Evolutionary conservation across 2,329 filamentous ascomycete genomes (phyloP).

Genomic region (Ramularia collo-cygni): DNA sequence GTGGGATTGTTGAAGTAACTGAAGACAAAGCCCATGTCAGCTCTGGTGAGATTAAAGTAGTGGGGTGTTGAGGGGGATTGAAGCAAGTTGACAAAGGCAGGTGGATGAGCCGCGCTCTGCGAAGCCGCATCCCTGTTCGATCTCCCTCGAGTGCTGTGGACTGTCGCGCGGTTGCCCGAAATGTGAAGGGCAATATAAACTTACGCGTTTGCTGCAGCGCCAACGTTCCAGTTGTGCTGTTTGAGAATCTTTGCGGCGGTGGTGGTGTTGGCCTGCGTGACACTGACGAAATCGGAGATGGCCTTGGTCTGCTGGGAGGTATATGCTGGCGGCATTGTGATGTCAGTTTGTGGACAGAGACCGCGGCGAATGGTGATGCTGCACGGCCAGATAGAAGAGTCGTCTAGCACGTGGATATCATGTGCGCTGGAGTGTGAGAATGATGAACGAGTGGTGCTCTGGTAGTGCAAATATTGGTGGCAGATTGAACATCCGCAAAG

Average conservation of each 20-base stretch:
- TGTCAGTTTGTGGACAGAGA: constrained; percentile 6
- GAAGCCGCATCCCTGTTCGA: too few species aligned
- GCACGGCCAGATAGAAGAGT: not conserved
- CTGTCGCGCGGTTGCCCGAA: not conserved
- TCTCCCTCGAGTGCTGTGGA: not conserved
- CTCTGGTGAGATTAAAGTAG: not conserved
- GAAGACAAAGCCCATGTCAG: constrained; percentile 16
- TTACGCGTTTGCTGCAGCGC: constrained; percentile 42
- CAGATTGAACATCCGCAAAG: too few species aligned
- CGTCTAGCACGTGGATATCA: too few species aligned
- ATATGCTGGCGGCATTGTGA: constrained; percentile 41
- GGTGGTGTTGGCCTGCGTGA: constrained; percentile 40
- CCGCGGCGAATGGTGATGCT: not conserved
- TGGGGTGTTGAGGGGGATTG: not conserved
- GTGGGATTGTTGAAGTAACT: constrained; percentile 38
- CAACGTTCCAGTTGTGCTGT: constrained; percentile 39
- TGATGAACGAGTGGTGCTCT: too few species aligned
- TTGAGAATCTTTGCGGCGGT: constrained; percentile 42
- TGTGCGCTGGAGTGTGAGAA: too few species aligned
- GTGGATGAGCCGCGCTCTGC: too few species aligned
- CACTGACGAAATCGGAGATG: constrained; percentile 38
- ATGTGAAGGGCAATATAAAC: constrained; percentile 18
- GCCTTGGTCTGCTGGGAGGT: constrained; percentile 41
- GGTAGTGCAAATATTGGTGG: too few species aligned
- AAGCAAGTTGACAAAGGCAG: too few species aligned